A percentile compares a stretch with the other conserved stretches of the same genome.
These are phyloP conservation scores for Blastocystis sp. DNA, from an alignment of 352 stramenopile genomes.

Conservation along the genomic window DNA sequence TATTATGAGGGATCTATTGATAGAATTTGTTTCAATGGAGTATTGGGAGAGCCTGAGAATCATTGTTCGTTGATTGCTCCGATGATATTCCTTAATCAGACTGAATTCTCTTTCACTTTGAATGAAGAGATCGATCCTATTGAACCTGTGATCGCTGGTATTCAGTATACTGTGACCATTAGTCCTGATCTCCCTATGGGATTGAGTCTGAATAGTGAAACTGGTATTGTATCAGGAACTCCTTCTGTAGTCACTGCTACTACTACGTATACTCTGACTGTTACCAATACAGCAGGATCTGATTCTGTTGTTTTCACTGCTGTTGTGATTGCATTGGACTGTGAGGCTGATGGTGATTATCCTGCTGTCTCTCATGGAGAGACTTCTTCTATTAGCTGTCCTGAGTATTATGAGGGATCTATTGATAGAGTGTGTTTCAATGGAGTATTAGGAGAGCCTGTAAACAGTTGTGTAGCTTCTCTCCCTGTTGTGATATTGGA, in stretches of 20 bases:
- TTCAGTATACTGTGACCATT: background rate
- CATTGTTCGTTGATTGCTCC: background rate
- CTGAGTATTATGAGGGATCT: background rate
- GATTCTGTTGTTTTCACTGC: background rate
- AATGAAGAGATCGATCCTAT: background rate
- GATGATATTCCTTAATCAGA: background rate
- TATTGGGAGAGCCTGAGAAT: background rate
- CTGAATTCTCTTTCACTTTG: background rate
- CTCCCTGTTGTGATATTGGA: background rate
- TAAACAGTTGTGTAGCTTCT: background rate
- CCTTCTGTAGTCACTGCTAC: background rate
- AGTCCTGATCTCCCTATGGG: constrained; percentile 5
- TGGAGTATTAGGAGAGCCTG: background rate
- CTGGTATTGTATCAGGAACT: constrained; percentile 37
- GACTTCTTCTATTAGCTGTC: background rate
- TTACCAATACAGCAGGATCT: background rate
- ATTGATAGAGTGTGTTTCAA: background rate
- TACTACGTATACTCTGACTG: background rate
- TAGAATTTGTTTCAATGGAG: constrained; percentile 19
- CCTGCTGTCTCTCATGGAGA: background rate
- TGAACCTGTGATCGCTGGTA: background rate
- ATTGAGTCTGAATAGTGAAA: background rate
- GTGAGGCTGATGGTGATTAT: background rate
- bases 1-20: too few relatives aligned
- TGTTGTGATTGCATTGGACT: background rate